phyloP scores from a whole-genome alignment of 257 asterid genomes.

The Apocynum venetum region DNA sequence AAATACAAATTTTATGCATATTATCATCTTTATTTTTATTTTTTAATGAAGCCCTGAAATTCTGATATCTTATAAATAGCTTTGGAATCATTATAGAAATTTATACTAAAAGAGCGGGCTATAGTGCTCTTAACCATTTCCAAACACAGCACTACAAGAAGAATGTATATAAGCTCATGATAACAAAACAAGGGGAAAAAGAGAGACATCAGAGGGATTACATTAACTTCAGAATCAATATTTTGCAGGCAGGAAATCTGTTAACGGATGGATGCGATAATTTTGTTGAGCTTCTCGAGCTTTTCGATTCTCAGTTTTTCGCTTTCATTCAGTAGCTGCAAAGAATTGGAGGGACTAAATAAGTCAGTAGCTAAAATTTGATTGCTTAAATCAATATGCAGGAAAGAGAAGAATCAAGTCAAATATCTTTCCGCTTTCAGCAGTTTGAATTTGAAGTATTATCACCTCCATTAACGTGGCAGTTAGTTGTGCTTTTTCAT shows the following conservation, averaged over 20 bases:
- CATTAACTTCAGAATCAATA: not conserved
- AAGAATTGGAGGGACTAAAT: constrained; percentile 1
- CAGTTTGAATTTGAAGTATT: not conserved
- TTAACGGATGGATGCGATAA: constrained; percentile 42
- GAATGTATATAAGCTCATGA: not conserved
- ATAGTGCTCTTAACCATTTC: not conserved
- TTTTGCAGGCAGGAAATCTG: not conserved
- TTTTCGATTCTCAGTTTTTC: constrained; percentile 71
- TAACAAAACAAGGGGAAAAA: not conserved
- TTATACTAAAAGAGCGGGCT: not conserved
- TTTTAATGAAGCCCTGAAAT: not conserved
- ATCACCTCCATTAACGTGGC: constrained; percentile 67
- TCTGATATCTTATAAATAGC: not conserved
- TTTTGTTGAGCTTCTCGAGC: constrained; percentile 77
- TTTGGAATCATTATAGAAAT: not conserved
- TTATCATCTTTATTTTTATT: not conserved
- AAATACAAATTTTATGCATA: not conserved
- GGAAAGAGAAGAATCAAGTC: not conserved
- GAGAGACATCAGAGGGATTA: not conserved
- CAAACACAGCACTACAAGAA: not conserved
- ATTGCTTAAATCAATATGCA: not conserved
- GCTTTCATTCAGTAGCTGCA: constrained; percentile 70
- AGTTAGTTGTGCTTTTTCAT: constrained; percentile 69
- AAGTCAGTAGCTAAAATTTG: not conserved
- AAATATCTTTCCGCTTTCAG: not conserved